These are phyloP conservation scores for Xerocomus spinulosus DNA, from an alignment of 768 basidiomycete species.

Conservation along the genomic window DNA sequence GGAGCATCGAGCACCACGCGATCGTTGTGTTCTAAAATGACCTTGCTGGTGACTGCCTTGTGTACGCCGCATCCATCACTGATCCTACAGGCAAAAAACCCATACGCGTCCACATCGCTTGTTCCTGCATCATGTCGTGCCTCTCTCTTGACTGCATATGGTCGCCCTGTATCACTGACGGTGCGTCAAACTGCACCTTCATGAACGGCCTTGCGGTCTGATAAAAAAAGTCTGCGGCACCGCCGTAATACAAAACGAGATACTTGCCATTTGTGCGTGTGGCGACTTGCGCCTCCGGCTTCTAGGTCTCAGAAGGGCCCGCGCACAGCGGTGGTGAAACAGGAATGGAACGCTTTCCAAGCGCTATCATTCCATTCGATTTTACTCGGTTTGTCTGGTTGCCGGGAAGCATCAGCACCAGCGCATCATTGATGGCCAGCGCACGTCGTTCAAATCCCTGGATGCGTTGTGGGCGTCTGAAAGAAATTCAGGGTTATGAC, in stretches of 20 bases:
- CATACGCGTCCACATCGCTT: conserved; percentile 18
- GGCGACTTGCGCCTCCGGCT: conserved; percentile 5
- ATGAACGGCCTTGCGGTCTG: conserved; percentile 2
- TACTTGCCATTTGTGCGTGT: conserved; percentile 9
- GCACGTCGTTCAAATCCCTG: conserved; percentile 7
- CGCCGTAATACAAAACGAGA: conserved; percentile 9
- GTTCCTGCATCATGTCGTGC: conserved; percentile 14
- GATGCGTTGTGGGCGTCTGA: conserved; percentile 8
- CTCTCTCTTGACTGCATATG: conserved; percentile 8
- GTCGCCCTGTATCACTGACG: background rate
- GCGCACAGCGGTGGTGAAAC: conserved; percentile 8
- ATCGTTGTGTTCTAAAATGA: conserved; percentile 9
- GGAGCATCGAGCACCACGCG: conserved; percentile 18
- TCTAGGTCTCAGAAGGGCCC: conserved; percentile 4
- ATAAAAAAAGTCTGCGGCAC: conserved; percentile 8
- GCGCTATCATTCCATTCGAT: conserved; percentile 1
- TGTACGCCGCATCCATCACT: conserved; percentile 20
- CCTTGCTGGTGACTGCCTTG: conserved; percentile 13
- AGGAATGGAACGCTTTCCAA: conserved; percentile 3
- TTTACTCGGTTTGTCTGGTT: background rate
- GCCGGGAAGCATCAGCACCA: conserved; percentile 12
- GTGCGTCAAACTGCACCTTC: conserved; percentile 13
- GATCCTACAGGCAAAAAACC: conserved; percentile 13
- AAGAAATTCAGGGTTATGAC: conserved; percentile 26
- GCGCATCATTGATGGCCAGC: conserved; percentile 1